phyloP scores from a whole-genome alignment of 2,329 filamentous ascomycete genomes.

The Beauveria caledonica region DNA sequence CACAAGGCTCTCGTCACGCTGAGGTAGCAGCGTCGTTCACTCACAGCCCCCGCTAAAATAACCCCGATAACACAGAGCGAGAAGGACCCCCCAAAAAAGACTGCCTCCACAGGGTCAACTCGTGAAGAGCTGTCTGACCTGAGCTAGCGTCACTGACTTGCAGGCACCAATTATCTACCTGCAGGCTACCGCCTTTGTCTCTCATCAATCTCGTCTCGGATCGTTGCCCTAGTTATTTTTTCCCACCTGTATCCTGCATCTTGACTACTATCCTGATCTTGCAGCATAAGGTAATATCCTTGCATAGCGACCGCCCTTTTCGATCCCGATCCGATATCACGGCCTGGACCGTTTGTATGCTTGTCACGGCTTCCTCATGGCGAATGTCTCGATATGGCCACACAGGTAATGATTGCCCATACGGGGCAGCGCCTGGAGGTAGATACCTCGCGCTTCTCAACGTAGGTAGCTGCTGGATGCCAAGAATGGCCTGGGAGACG shows the following conservation, averaged over 20 bases:
- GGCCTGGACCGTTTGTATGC: conserved; percentile 13
- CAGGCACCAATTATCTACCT: conserved; percentile 4
- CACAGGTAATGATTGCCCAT: conserved; percentile 86
- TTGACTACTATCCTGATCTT: not conserved
- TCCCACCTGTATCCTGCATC: not conserved
- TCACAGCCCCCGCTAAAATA: not conserved
- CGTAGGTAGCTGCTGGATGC: conserved; percentile 40
- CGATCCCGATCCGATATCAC: conserved; percentile 11
- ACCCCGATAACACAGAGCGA: not conserved
- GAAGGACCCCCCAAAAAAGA: not conserved
- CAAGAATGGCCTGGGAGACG: not conserved
- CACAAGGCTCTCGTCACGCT: conserved; percentile 27
- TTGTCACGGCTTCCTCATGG: conserved; percentile 23
- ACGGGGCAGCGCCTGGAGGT: conserved; percentile 78
- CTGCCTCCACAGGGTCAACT: not conserved
- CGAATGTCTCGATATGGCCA: conserved; percentile 66
- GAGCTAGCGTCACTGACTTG: conserved; percentile 9
- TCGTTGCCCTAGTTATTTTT: not conserved
- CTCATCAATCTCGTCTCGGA: not conserved
- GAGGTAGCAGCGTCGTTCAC: conserved; percentile 3
- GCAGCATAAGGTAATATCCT: not conserved
- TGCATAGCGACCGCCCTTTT: not conserved
- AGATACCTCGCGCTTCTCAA: conserved; percentile 66
- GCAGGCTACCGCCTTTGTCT: not conserved
- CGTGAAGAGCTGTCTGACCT: conserved; percentile 7